Evolutionary conservation across 2,329 filamentous ascomycete genomes (phyloP).

Genomic region (Colletotrichum chrysophilum): DNA sequence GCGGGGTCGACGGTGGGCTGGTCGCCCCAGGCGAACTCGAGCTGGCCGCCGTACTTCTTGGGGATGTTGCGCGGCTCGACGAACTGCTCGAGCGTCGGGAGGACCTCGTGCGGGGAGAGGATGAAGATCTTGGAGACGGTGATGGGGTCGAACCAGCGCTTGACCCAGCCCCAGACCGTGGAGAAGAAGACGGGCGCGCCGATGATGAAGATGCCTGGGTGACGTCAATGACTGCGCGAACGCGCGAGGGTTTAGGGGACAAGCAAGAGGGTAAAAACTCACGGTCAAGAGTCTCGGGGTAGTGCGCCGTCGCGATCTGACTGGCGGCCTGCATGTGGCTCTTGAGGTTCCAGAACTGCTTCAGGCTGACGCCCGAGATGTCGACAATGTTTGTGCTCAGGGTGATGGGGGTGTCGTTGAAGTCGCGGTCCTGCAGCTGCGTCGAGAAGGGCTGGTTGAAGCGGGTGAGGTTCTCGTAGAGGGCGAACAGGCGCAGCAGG

Average conservation of each 20-base stretch:
- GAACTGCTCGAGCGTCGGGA: constrained; percentile 78
- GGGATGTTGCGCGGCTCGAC: constrained; percentile 86
- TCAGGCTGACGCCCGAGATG: constrained; percentile 83
- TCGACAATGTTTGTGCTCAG: constrained; percentile 96
- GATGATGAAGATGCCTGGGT: constrained; percentile 68
- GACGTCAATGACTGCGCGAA: background rate
- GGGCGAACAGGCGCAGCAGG: constrained; percentile 84
- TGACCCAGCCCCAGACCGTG: constrained; percentile 94
- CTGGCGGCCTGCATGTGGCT: constrained; percentile 92
- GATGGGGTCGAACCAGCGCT: constrained; percentile 93
- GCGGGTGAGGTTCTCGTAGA: constrained; percentile 91
- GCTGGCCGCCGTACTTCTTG: constrained; percentile 84
- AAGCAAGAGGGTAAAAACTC: constrained; percentile 40
- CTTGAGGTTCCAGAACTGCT: constrained; percentile 96
- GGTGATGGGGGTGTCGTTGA: constrained; percentile 84
- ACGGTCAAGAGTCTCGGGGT: constrained; percentile 90
- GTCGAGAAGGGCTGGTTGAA: constrained; percentile 89
- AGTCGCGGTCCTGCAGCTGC: constrained; percentile 71
- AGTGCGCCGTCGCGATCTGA: constrained; percentile 87
- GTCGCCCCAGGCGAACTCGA: constrained; percentile 83
- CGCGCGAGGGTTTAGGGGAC: too few species aligned
- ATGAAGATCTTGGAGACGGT: constrained; percentile 98
- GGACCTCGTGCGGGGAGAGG: constrained; percentile 74
- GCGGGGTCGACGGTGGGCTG: constrained; percentile 73
- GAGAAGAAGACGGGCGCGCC: constrained; percentile 91